These are phyloP conservation scores for Pleurotus ostreatus DNA, from an alignment of 768 basidiomycete genomes.

Conservation along the genomic window DNA sequence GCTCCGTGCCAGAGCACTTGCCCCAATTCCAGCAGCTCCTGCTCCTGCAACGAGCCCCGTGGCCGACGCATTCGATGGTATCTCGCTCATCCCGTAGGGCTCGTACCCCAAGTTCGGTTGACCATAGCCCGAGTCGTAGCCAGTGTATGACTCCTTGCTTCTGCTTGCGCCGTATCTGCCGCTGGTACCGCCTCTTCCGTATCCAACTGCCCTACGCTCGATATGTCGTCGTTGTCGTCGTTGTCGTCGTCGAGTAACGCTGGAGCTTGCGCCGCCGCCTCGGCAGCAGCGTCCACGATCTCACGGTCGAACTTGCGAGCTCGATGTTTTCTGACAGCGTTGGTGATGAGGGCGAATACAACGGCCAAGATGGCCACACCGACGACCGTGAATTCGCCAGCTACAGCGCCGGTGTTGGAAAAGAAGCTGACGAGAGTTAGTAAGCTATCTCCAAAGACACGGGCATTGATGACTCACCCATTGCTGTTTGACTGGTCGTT, in stretches of 20 bases:
- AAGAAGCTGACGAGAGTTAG: slow-evolving; percentile 49
- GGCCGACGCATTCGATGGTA: slow-evolving; percentile 12
- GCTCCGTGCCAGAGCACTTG: slow-evolving; percentile 27
- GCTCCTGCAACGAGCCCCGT: slow-evolving; percentile 16
- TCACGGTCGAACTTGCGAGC: slow-evolving; percentile 68
- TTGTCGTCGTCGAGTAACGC: slow-evolving; percentile 53
- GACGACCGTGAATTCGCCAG: slow-evolving; percentile 67
- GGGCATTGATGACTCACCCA: slow-evolving; percentile 10
- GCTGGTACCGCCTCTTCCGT: slow-evolving; percentile 14
- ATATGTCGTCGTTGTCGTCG: too few species aligned
- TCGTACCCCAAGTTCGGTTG: slow-evolving; percentile 21
- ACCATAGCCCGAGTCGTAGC: slow-evolving; percentile 42
- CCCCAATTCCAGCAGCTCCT: slow-evolving; percentile 40
- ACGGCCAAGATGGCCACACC: slow-evolving; percentile 56
- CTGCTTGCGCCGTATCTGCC: slow-evolving; percentile 16
- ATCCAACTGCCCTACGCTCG: slow-evolving; percentile 3
- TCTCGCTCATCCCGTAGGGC: slow-evolving; percentile 49
- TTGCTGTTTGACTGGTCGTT: neutral
- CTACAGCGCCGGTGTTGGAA: slow-evolving; percentile 66
- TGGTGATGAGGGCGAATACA: slow-evolving; percentile 44
- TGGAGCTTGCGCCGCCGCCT: slow-evolving; percentile 52
- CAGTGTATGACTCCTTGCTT: slow-evolving; percentile 39
- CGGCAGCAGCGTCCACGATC: slow-evolving; percentile 65
- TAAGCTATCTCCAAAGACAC: neutral
- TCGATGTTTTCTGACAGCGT: slow-evolving; percentile 57